Percentiles rank a stretch among this genome's conserved stretches.
Evolutionary conservation across 257 asterid species (phyloP).

Genomic region (Primulina tabacum): DNA sequence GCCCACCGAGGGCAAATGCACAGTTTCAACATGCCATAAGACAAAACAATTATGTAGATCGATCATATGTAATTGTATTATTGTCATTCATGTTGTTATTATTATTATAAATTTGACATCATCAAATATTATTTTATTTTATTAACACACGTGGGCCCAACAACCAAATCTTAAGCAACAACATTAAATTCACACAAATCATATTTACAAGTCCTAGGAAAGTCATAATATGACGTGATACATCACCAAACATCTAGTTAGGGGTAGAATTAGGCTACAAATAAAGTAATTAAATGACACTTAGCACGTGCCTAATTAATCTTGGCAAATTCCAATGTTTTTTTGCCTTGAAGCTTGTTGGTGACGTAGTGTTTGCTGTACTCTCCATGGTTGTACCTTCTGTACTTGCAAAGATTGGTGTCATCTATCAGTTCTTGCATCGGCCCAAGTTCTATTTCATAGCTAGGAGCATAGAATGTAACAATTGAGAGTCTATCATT

Average conservation of each 20-base stretch:
- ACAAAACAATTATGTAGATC: too few relatives aligned
- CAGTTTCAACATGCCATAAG: too few relatives aligned
- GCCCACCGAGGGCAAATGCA: too few relatives aligned
- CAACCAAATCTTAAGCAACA: constrained; percentile 9
- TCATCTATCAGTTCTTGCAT: constrained; percentile 52
- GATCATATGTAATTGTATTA: too few relatives aligned
- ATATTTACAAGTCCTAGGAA: constrained; percentile 27
- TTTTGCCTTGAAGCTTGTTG: constrained; percentile 92
- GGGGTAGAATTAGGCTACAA: not conserved
- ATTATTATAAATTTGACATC: too few relatives aligned
- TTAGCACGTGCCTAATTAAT: constrained; percentile 3
- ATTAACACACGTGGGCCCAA: constrained; percentile 14
- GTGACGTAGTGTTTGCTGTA: constrained; percentile 88
- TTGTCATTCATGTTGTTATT: too few relatives aligned
- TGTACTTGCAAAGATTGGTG: constrained; percentile 58
- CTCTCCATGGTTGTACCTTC: constrained; percentile 92
- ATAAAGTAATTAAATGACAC: not conserved
- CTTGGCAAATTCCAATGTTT: constrained; percentile 76
- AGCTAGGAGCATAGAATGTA: constrained; percentile 95
- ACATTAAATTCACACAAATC: constrained; percentile 26
- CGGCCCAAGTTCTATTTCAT: constrained; percentile 79
- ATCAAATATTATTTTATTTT: not conserved
- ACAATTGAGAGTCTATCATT: constrained; percentile 87
- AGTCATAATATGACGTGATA: constrained; percentile 14
- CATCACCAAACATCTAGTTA: not conserved